phyloP scores from a whole-genome alignment of 768 basidiomycete genomes.

The Coprinopsis sp. region DNA sequence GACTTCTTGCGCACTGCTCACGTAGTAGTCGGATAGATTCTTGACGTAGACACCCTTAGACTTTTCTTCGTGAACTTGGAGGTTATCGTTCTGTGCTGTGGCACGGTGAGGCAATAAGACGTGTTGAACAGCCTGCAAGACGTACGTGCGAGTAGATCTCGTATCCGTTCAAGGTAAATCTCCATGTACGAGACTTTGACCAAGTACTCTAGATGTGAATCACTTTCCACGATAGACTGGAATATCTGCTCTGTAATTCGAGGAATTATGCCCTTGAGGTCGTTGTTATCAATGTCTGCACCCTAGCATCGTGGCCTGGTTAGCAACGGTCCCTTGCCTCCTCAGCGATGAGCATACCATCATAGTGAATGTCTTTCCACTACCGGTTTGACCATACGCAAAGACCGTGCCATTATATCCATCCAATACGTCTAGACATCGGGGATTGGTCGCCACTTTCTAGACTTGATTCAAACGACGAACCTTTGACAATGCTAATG shows the following conservation, averaged over 20 bases:
- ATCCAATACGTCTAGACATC: conserved; percentile 80
- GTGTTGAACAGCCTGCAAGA: conserved; percentile 16
- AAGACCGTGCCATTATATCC: conserved; percentile 98
- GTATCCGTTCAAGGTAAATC: conserved; percentile 94
- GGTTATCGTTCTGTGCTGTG: conserved; percentile 92
- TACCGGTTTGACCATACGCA: conserved; percentile 83
- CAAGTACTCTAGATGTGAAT: conserved; percentile 92
- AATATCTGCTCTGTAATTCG: conserved; percentile 99
- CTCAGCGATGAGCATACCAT: no score
- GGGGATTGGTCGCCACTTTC: not conserved
- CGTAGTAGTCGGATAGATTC: conserved; percentile 95
- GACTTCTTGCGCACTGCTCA: conserved; percentile 90
- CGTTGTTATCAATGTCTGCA: conserved; percentile 92
- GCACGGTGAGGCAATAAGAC: not conserved
- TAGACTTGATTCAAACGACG: not conserved
- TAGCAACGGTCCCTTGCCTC: conserved; percentile 7
- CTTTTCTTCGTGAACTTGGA: conserved; percentile 98
- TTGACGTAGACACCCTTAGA: conserved; percentile 97
- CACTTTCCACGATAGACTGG: conserved; percentile 93
- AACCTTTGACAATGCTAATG: conserved; percentile 84
- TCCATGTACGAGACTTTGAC: conserved; percentile 99
- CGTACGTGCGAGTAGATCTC: conserved; percentile 93
- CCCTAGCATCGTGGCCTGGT: conserved; percentile 49
- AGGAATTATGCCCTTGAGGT: conserved; percentile 93
- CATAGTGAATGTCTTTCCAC: conserved; percentile 96